Evolutionary conservation across 2,329 filamentous ascomycete genomes (phyloP).

Genomic region (Hypomyces rosellus): DNA sequence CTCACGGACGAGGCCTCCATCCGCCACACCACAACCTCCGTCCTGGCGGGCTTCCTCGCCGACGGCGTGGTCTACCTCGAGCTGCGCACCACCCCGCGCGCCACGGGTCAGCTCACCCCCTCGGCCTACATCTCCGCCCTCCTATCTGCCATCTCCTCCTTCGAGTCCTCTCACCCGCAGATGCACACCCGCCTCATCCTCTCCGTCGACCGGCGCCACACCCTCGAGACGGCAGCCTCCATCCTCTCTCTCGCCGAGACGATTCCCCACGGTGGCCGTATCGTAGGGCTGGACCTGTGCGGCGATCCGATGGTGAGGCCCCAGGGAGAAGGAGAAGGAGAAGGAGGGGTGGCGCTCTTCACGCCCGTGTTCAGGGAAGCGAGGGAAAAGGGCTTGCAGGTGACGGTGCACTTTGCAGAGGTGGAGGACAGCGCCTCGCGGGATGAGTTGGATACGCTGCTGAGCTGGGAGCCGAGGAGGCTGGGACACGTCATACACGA

Average conservation of each 20-base stretch:
- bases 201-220: slow-evolving; percentile 64
- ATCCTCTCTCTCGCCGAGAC: slow-evolving; percentile 56
- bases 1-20: slow-evolving; percentile 57
- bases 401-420: slow-evolving; percentile 78
- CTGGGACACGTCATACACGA: slow-evolving; percentile 78
- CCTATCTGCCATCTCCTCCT: slow-evolving; percentile 54
- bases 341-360: slow-evolving; percentile 35
- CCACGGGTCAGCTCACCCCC: slow-evolving; percentile 52
- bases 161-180: slow-evolving; percentile 32
- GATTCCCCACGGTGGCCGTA: slow-evolving; percentile 43
- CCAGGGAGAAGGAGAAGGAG: too few species aligned
- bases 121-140: slow-evolving; percentile 60
- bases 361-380: slow-evolving; percentile 55
- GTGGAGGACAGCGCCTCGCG: slow-evolving; percentile 48
- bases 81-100: slow-evolving; percentile 71
- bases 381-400: slow-evolving; percentile 43
- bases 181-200: slow-evolving; percentile 65
- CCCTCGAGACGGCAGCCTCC: slow-evolving; percentile 51
- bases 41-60: slow-evolving; percentile 57
- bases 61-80: slow-evolving; percentile 76
- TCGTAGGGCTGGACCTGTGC: slow-evolving; percentile 74
- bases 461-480: slow-evolving; percentile 60
- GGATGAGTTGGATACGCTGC: slow-evolving; percentile 56
- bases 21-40: slow-evolving; percentile 55
- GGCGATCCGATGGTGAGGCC: slow-evolving; percentile 56